Percentiles rank a stretch among this genome's conserved stretches.
Conservation (phyloP, 2,329 filamentous ascomycete species). For the Stagonosporopsis cucurbitacearum region DNA sequence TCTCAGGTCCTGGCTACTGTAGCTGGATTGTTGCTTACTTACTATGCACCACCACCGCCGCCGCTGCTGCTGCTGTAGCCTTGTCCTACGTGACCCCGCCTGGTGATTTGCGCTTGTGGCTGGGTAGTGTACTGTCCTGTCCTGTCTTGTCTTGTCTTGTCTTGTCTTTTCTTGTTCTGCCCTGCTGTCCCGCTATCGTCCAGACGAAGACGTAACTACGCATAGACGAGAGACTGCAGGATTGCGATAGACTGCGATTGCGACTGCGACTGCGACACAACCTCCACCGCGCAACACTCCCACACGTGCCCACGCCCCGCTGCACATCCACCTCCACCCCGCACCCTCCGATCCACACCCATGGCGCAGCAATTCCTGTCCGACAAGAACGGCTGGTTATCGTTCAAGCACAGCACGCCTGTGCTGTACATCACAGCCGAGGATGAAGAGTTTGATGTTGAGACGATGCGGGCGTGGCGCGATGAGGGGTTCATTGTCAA, state of each 20-base stretch:
- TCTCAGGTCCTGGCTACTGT: no score
- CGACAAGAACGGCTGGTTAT: constrained; percentile 48
- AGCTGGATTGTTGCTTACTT: no score
- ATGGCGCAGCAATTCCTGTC: constrained; percentile 49
- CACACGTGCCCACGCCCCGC: constrained; percentile 2
- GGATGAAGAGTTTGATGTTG: constrained; percentile 62
- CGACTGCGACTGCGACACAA: background rate
- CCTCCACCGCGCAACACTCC: background rate
- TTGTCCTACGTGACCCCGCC: background rate
- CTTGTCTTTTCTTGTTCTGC: no score
- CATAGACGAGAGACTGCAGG: no score
- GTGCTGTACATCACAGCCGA: constrained; percentile 60
- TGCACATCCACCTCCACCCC: background rate
- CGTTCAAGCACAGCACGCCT: constrained; percentile 52
- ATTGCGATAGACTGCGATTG: no score
- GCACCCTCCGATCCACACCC: background rate
- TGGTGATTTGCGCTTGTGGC: no score
- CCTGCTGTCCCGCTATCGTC: no score
- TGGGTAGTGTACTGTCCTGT: no score
- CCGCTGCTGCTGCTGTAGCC: no score
- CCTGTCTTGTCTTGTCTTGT: no score
- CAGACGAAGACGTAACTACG: no score
- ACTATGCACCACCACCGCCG: background rate
- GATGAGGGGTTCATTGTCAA: constrained; percentile 66
- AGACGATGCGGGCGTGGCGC: constrained; percentile 61